A percentile compares a stretch with the other conserved stretches of the same genome.
phyloP scores from a whole-genome alignment of 176 grass and related monocot species.

The Eragrostis nindensis region DNA sequence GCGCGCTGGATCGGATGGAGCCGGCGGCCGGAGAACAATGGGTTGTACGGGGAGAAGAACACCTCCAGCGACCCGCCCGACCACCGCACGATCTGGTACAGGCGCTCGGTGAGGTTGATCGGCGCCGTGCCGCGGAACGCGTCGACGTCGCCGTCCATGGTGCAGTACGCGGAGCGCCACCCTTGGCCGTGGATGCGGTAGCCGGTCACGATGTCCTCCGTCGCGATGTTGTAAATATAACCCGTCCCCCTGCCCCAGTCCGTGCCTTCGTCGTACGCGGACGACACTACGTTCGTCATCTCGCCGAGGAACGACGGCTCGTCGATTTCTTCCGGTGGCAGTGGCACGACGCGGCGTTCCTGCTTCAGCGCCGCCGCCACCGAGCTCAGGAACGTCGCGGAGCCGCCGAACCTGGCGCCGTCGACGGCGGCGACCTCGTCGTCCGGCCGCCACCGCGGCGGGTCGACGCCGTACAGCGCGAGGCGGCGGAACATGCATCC shows the following conservation, averaged over 20 bases:
- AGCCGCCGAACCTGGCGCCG: conserved; percentile 26
- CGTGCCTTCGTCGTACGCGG: conserved; percentile 32
- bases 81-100: conserved; percentile 33
- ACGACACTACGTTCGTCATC: conserved; percentile 31
- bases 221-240: conserved; percentile 47
- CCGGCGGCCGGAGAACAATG: not conserved
- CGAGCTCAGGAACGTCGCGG: conserved; percentile 1
- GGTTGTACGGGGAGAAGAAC: conserved; percentile 40
- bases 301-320: conserved; percentile 10
- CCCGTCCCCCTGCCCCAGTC: conserved; percentile 17
- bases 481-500: conserved; percentile 47
- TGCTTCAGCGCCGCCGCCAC: conserved; percentile 19
- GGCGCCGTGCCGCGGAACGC: conserved; percentile 43
- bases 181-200: conserved; percentile 39
- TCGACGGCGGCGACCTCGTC: not conserved
- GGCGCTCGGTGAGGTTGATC: conserved; percentile 35
- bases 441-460: not conserved
- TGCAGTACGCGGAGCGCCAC: conserved; percentile 27
- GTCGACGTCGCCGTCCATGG: conserved; percentile 4
- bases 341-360: not conserved
- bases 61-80: conserved; percentile 34
- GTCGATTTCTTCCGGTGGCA: not conserved
- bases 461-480: conserved; percentile 42
- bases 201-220: conserved; percentile 42
- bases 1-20: conserved; percentile 18